Evolutionary conservation across 257 asterid species (phyloP), one percentile per base, ranked within the genome.

Genomic region (Solanum corneliomulleri): DNA sequence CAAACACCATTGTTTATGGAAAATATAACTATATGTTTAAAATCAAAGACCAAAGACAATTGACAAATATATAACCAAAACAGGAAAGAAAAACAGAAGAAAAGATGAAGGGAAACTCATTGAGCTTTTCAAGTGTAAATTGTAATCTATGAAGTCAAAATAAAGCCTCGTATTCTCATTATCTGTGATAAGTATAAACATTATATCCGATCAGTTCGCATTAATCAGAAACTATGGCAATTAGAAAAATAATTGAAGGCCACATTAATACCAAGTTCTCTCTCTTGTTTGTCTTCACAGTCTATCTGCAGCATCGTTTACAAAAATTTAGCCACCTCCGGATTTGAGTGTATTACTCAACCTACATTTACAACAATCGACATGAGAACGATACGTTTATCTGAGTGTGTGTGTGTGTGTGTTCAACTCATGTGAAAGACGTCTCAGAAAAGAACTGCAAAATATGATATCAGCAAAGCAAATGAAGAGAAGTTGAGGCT

Each of bases 321-420:
- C 83, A 80, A 78, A 47, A 87, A 58, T 72, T 93, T 92, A 96
- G 89, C 92, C 92, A 69, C 98, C 96, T 77, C 98, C 95, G 15
- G 98, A 88, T 88, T 94, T 94, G 42, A 95, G 97, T 21, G 96
- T 94, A 91, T 93, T 91, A 86, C 98, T 95, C 95, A 95, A 91
- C 98, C 99, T 96, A 82, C 84, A 87, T 33, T 87, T 45, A 69
- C 18, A 70, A 70, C 44, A 87, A 44, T 42, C 39, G 83, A 52
- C 1, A 12, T 81, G 44, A 78, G 23, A 14, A 78, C 12, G 58
- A 31, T n/a, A 25, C 39, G 41, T 69, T 31, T 12, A 31, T 69
- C 15, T 29, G 0, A 27, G 31, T 8, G 5, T 25, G 37, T 39
- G n/a, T 2, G 7, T n/a, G 39, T 6, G 41, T n/a, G 64, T 77